Conservation (phyloP, 2,329 filamentous ascomycete species). For the Hansfordia pulvinata region DNA sequence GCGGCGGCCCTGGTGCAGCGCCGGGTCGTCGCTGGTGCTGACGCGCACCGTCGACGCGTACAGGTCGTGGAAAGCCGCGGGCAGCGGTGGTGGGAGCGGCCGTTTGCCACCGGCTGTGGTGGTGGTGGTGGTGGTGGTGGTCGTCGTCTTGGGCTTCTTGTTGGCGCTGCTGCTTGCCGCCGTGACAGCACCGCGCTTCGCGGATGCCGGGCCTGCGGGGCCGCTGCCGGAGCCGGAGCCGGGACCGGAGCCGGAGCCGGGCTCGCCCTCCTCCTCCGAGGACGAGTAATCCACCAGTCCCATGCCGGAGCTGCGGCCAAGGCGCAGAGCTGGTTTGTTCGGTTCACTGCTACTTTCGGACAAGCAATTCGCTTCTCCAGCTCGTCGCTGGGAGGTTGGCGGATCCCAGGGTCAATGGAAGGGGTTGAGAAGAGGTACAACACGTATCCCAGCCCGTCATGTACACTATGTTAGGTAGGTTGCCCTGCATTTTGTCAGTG, state of each 20-base stretch:
- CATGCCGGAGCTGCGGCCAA: no score
- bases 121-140: conserved; percentile 1
- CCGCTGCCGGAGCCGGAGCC: not conserved
- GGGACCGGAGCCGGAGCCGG: conserved; percentile 9
- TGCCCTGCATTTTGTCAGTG: no score
- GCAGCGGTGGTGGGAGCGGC: conserved; percentile 54
- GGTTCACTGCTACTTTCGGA: no score
- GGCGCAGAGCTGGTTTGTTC: no score
- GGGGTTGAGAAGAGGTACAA: no score
- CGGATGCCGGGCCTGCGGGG: conserved; percentile 4
- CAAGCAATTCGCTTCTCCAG: no score
- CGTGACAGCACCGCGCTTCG: no score
- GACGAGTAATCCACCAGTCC: conserved; percentile 25
- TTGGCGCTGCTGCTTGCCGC: no score
- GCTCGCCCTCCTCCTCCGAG: conserved; percentile 3
- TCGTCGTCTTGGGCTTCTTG: conserved; percentile 14
- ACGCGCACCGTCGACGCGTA: conserved; percentile 73
- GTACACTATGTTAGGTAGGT: no score
- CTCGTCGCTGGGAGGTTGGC: no score
- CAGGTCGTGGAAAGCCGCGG: conserved; percentile 70
- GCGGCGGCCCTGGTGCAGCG: conserved; percentile 73
- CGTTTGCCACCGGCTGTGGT: not conserved
- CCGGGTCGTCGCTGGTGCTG: conserved; percentile 69
- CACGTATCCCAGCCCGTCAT: no score
- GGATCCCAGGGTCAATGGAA: no score